These are phyloP conservation scores for Vitis riparia DNA, from an alignment of 164 flowering plant genomes.

Conservation along the genomic window DNA sequence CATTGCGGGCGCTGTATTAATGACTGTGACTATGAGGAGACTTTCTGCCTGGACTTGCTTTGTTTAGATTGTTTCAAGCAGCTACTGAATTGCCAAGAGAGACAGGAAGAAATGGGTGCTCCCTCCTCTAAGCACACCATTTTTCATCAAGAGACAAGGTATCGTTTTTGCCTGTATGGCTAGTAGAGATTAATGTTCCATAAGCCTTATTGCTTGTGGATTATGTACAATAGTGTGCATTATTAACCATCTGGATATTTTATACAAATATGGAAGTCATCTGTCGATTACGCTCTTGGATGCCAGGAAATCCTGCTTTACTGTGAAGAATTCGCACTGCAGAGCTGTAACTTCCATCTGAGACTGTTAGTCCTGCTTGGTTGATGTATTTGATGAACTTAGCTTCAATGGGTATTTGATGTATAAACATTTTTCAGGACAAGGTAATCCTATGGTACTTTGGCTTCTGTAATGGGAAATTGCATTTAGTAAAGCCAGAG, in stretches of 20 bases:
- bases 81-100: constrained; percentile 5
- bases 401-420: constrained; percentile 1
- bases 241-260: constrained; percentile 5
- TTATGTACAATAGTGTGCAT: constrained; percentile 5
- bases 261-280: background rate
- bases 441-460: background rate
- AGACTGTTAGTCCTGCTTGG: background rate
- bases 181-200: constrained; percentile 8
- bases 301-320: background rate
- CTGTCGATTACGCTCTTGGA: background rate
- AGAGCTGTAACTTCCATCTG: background rate
- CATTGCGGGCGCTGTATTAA: constrained; percentile 30
- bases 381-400: background rate
- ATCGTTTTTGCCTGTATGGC: constrained; percentile 21
- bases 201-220: background rate
- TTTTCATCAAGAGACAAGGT: constrained; percentile 20
- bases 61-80: constrained; percentile 23
- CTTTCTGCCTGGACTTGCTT: constrained; percentile 20
- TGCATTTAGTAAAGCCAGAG: background rate
- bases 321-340: background rate
- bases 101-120: background rate
- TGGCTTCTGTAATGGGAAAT: background rate
- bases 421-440: background rate
- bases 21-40: constrained; percentile 29
- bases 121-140: constrained; percentile 17